Base-by-base conservation (phyloP, 805 yeast genomes). In the Wickerhamomyces mucosus region DNA sequence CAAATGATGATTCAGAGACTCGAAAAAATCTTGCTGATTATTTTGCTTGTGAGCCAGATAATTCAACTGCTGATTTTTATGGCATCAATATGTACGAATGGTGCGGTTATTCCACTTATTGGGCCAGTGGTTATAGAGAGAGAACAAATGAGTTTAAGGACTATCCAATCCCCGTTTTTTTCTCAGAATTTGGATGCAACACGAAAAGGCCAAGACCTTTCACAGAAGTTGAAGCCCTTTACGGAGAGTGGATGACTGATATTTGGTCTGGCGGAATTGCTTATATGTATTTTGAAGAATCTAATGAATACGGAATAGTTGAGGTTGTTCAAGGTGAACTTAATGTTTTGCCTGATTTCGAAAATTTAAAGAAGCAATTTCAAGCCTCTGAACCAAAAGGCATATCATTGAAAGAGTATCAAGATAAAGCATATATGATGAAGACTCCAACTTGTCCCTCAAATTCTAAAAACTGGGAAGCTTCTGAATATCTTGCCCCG, bases 261-360 rank as follows among this genome's bases (percentile, higher is more conserved):
- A 76, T 77, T 29, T 81, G 92, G 92, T 80, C 89, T 26, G 92
- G 94, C 43, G 94, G 89, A 46, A 70, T 81, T 50, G 89, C 74
- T 18, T 81, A 79, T 62, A 78, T 80, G 89, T 81, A 76, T 59
- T 81, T 75, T 60, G 74, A 81, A 58, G 89, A 81, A 57, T 71
- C 65, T 38, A 80, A 80, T 58, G 56, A 75, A 45, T 80, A 77
- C 50, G 89, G 94, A 45, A 73, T 80, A 42, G 85, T 80, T 23
- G 43, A 67, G 37, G 54, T 74, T 37, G 51, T 55, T 32, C 50
- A 55, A 34, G 61, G 59, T 20, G 36, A 53, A 7, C 74, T 76
- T 28, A 55, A 61, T 17, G 72, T 81, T 33, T 59, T 77, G 53
- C 59, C 61, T 10, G 89, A 81, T 53, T 81, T 67, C 58, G 48